Conservation (phyloP, 2,329 filamentous ascomycete genomes). For the Fusarium chlamydosporum region DNA sequence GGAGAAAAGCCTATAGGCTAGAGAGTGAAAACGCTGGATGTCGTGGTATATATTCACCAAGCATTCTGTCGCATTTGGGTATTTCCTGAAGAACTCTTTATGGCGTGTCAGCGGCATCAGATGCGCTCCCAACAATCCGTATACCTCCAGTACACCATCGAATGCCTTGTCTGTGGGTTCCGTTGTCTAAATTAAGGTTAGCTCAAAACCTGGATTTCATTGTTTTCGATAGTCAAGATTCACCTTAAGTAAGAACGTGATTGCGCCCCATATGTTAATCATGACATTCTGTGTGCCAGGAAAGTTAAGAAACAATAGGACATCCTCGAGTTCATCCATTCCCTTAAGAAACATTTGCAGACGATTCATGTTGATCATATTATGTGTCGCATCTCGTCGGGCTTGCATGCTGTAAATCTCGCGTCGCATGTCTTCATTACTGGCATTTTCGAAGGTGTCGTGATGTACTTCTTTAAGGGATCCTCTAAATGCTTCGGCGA, state of each 20-base stretch:
- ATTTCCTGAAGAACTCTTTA: not conserved
- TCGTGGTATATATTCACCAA: constrained; percentile 5
- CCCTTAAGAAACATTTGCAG: constrained; percentile 6
- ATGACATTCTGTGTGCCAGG: not conserved
- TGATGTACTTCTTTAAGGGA: constrained; percentile 8
- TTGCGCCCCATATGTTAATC: constrained; percentile 1
- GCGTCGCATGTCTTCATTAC: not conserved
- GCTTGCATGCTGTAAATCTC: not conserved
- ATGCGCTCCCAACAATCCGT: constrained; percentile 5
- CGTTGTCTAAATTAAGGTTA: not conserved
- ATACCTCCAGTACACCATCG: constrained; percentile 9
- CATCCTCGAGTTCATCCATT: not conserved
- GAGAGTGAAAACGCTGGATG: not conserved
- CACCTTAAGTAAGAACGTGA: constrained; percentile 13
- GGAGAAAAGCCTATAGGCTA: constrained; percentile 14
- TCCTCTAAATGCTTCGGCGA: not conserved
- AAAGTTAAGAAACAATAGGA: not conserved
- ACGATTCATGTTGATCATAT: constrained; percentile 29
- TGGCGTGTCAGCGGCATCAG: not conserved
- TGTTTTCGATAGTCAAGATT: not conserved
- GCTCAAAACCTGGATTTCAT: not conserved
- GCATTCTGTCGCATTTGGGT: not conserved
- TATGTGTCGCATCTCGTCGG: not conserved
- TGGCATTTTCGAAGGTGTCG: constrained; percentile 6
- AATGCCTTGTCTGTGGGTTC: constrained; percentile 10